Conservation (phyloP, 2,329 filamentous ascomycete species). For the Aspergillus fumigatus region DNA sequence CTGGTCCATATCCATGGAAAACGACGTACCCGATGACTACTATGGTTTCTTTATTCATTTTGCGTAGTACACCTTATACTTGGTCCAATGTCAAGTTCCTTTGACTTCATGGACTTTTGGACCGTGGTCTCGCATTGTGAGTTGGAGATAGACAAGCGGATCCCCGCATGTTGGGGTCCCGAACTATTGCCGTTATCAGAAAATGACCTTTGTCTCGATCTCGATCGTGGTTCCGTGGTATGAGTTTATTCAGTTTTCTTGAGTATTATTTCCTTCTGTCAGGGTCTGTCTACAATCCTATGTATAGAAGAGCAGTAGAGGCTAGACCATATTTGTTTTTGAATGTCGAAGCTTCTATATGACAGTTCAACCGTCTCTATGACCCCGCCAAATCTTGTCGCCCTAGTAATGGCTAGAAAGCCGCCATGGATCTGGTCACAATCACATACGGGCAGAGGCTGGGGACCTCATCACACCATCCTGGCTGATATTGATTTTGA, state of each 20-base stretch:
- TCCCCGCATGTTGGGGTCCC: not conserved
- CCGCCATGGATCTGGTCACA: not conserved
- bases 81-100: not conserved
- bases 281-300: not conserved
- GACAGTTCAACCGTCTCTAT: not conserved
- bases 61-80: not conserved
- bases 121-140: not conserved
- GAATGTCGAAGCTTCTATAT: not conserved
- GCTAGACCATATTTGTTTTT: not conserved
- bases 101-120: not conserved
- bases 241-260: not conserved
- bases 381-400: not conserved
- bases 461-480: not conserved
- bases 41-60: slow-evolving; percentile 23
- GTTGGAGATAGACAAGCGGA: not conserved
- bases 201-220: not conserved
- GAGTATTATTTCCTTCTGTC: not conserved
- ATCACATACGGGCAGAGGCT: not conserved
- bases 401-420: not conserved
- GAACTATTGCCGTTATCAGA: not conserved
- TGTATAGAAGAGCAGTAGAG: not conserved
- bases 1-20: not conserved
- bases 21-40: slow-evolving; percentile 33
- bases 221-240: not conserved
- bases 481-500: not conserved